These are phyloP conservation scores for Fusarium sp. DNA, from an alignment of 2,329 filamentous ascomycete species.

Conservation along the genomic window DNA sequence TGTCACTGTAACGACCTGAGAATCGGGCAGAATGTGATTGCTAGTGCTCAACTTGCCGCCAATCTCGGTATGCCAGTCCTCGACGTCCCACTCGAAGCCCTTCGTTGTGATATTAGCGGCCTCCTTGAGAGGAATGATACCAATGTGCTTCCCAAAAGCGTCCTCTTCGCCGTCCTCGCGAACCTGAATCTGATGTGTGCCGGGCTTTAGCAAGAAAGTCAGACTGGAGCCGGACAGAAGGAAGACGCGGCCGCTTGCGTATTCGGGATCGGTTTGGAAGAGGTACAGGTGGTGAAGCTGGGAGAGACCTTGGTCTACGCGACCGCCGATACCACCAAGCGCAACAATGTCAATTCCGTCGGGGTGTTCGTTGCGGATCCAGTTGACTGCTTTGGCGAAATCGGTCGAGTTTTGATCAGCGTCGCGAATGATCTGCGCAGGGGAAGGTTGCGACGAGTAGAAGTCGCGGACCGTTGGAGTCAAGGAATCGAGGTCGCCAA, in stretches of 20 bases:
- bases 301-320: constrained; percentile 92
- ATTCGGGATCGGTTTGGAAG: constrained; percentile 64
- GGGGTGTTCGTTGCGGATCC: constrained; percentile 58
- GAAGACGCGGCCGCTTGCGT: constrained; percentile 71
- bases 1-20: constrained; percentile 70
- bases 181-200: constrained; percentile 75
- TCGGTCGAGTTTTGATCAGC: constrained; percentile 90
- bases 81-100: constrained; percentile 92
- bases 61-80: constrained; percentile 81
- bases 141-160: constrained; percentile 81
- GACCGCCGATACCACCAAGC: constrained; percentile 85
- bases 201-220: constrained; percentile 80
- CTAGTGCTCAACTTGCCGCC: constrained; percentile 81
- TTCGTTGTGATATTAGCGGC: constrained; percentile 80
- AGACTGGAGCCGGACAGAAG: constrained; percentile 84
- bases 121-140: constrained; percentile 87
- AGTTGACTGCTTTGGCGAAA: constrained; percentile 83
- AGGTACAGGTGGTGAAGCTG: constrained; percentile 86
- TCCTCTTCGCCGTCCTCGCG: constrained; percentile 60
- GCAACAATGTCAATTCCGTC: constrained; percentile 73
- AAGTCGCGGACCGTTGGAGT: constrained; percentile 69
- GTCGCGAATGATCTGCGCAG: constrained; percentile 73
- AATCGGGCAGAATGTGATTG: constrained; percentile 74
- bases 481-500: constrained; percentile 93
- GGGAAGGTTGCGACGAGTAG: constrained; percentile 66